Base-by-base conservation (phyloP, 23 red algal genomes). In the Gracilaria vermiculophylla region DNA sequence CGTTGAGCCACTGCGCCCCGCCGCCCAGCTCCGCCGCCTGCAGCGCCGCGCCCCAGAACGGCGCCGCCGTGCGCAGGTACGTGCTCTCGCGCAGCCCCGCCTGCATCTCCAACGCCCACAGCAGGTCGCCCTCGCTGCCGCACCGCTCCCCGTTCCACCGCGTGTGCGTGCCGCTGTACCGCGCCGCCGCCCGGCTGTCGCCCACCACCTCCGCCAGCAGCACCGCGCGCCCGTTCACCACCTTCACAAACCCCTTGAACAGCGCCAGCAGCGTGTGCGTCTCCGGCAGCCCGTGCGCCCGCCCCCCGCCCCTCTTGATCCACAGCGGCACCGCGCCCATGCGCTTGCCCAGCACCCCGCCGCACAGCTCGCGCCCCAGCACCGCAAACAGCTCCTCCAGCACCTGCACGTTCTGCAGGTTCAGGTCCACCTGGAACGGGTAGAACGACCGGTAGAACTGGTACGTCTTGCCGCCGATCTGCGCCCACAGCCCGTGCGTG, bases 341-440 rank as follows among this genome's bases (percentile, higher is more conserved):
- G 14, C 96, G 88, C 86, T 98, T 98, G 20, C 77, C 96, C 1
- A 98, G 29, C 8, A 95, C 90, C 6, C 96, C 96, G 55, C 50
- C 27, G 53, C 87, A 83, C 17, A 98, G 62, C 60, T 98, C 96
- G 13, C 78, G 45, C 6, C 82, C 92, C n/a, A 98, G 82, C 1
- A 98, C 47, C 29, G 11, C 24, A 33, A 98, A 85, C 15, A 98
- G 67, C 73, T 95, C 96, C 23, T 70, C 61, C 35, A 98, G 69
- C 24, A 98, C 92, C 9, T 77, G 57, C 19, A 89, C 79, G 77
- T 98, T 98, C 45, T 83, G 85, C 61, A 98, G 57, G 83, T 98
- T 91, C 61, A 98, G 55, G 65, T 98, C 93, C 33, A 95, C 96
- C 83, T 95, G 92, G 79, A 95, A 95, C 52, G 96, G 96, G 73